Evolutionary conservation across 352 stramenopile species (phyloP).

Genomic region (Achlya hypogyna): DNA sequence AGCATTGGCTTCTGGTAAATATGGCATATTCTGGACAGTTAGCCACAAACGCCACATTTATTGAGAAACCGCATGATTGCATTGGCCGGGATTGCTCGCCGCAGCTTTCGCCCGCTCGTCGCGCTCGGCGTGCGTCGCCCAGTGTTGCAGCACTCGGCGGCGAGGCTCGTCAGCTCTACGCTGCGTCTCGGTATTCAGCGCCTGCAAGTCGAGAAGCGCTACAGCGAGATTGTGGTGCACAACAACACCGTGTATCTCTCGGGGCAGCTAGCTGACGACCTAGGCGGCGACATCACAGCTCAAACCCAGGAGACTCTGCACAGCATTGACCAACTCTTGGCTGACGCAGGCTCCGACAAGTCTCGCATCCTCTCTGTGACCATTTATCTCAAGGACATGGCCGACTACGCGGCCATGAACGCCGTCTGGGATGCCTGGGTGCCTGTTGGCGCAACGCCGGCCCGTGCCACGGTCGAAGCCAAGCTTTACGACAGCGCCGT

Average conservation of each 20-base stretch:
- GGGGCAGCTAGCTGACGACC: slow-evolving; percentile 15
- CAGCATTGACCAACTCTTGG: slow-evolving; percentile 17
- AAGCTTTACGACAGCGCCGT: slow-evolving; percentile 6
- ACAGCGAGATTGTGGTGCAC: slow-evolving; percentile 14
- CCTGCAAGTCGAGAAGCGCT: slow-evolving; percentile 6
- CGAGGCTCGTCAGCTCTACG: too few species aligned
- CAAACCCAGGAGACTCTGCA: slow-evolving; percentile 8
- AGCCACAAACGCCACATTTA: too few species aligned
- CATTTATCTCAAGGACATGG: slow-evolving; percentile 21
- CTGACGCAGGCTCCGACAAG: slow-evolving; percentile 15
- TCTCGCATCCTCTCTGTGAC: slow-evolving; percentile 5
- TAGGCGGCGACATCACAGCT: slow-evolving; percentile 6
- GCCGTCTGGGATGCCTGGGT: slow-evolving; percentile 20
- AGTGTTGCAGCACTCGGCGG: too few species aligned
- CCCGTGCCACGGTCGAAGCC: slow-evolving; percentile 13
- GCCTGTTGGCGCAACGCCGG: background rate
- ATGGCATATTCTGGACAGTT: too few species aligned
- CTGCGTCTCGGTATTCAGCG: too few species aligned
- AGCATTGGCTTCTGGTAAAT: too few species aligned
- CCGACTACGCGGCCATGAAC: slow-evolving; percentile 18
- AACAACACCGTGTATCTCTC: slow-evolving; percentile 19
- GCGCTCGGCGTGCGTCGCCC: too few species aligned
- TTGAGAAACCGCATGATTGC: too few species aligned
- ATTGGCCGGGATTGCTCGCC: too few species aligned
- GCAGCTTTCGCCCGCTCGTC: too few species aligned